Evolutionary conservation across 306 rosid species (phyloP).

Genomic region (Acacia melanoxylon): DNA sequence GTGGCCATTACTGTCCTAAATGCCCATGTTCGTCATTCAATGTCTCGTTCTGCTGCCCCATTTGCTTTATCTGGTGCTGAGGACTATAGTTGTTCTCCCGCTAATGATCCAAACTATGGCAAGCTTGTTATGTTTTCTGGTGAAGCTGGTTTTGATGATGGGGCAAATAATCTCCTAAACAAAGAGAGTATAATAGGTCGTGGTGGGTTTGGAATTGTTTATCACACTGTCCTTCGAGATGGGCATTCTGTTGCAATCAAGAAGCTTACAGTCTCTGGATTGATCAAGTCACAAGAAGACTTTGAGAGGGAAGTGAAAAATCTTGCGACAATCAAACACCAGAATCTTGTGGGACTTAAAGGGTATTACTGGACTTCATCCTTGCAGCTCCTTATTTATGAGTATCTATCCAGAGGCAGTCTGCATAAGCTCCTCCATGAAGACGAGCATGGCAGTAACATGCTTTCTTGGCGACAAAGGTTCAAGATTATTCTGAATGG

Average conservation of each 20-base stretch:
- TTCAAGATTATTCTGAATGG: constrained; percentile 85
- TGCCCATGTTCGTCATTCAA: constrained; percentile 60
- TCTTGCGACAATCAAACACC: constrained; percentile 72
- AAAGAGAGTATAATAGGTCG: constrained; percentile 87
- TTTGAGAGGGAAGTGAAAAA: constrained; percentile 76
- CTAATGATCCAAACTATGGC: constrained; percentile 64
- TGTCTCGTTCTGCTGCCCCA: constrained; percentile 54
- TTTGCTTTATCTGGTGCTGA: constrained; percentile 68
- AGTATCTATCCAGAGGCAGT: constrained; percentile 69
- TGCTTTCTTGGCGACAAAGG: constrained; percentile 81
- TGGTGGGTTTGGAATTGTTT: constrained; percentile 93
- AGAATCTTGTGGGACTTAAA: constrained; percentile 79
- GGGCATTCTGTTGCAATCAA: constrained; percentile 81
- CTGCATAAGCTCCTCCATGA: constrained; percentile 79
- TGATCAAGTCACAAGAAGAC: constrained; percentile 70
- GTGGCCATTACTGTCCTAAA: constrained; percentile 71
- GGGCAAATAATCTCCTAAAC: constrained; percentile 70
- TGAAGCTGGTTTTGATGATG: constrained; percentile 67
- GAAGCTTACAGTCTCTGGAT: constrained; percentile 69
- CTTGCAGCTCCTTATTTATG: constrained; percentile 81
- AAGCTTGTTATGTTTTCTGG: constrained; percentile 93
- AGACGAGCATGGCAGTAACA: constrained; percentile 36
- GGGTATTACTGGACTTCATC: constrained; percentile 90
- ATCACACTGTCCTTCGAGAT: constrained; percentile 64
- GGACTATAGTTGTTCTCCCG: constrained; percentile 62